These are phyloP conservation scores for Colletotrichum plurivorum DNA, from an alignment of 2,329 filamentous ascomycete genomes.

Conservation along the genomic window DNA sequence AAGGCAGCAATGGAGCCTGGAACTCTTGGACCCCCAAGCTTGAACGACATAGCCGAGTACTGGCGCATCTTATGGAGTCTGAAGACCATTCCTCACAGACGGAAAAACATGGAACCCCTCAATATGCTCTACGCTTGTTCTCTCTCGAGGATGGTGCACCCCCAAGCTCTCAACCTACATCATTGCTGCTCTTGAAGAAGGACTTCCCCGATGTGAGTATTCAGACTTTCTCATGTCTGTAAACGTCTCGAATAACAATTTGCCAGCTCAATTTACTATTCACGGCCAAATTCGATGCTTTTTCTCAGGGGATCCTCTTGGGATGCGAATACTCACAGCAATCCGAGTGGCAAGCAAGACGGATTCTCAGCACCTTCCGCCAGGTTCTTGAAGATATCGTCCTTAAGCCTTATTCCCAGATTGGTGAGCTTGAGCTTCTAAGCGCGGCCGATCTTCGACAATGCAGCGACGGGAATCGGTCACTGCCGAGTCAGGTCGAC, in stretches of 20 bases:
- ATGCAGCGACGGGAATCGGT: conserved; percentile 18
- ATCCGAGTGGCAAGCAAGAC: conserved; percentile 25
- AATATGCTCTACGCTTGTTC: too few species aligned
- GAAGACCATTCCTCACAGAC: too few species aligned
- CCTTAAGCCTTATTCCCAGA: conserved; percentile 5
- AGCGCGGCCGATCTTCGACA: conserved; percentile 18
- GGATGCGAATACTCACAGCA: conserved; percentile 15
- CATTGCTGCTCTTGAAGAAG: neutral
- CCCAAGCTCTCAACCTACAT: too few species aligned
- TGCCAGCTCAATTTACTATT: conserved; percentile 13
- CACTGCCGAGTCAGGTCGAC: neutral
- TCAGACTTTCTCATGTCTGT: neutral
- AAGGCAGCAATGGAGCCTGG: conserved; percentile 7
- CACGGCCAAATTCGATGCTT: conserved; percentile 15
- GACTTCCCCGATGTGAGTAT: neutral
- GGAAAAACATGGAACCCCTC: too few species aligned
- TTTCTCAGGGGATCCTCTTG: conserved; percentile 14
- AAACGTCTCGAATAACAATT: neutral
- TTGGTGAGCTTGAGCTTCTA: conserved; percentile 22
- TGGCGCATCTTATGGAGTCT: too few species aligned
- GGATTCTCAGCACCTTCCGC: conserved; percentile 7
- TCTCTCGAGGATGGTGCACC: too few species aligned
- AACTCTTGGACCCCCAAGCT: neutral
- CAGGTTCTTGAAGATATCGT: conserved; percentile 19
- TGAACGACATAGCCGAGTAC: too few species aligned